These are phyloP conservation scores for Exsudoporus frostii DNA, from an alignment of 768 basidiomycete genomes.

Conservation along the genomic window DNA sequence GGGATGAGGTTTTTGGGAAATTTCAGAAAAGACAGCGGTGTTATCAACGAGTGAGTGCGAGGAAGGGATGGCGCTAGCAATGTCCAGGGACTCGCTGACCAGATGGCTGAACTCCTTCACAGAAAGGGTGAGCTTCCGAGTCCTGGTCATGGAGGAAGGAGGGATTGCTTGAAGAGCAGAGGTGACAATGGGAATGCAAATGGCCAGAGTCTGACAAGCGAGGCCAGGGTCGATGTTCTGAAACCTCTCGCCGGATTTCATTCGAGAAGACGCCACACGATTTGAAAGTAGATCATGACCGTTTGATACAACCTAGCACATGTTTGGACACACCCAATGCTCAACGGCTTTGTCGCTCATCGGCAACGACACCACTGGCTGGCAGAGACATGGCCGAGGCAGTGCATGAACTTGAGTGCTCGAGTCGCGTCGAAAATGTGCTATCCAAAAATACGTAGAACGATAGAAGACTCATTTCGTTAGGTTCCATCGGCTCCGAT, in stretches of 20 bases:
- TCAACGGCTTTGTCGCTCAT: not conserved
- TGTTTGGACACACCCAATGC: not conserved
- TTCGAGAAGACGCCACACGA: not conserved
- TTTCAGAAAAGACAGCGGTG: slow-evolving; percentile 19
- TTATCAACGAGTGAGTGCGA: slow-evolving; percentile 23
- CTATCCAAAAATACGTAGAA: not conserved
- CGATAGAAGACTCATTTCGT: not conserved
- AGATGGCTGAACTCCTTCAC: slow-evolving; percentile 34
- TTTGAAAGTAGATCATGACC: slow-evolving; percentile 13
- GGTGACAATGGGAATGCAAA: not conserved
- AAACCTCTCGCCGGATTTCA: not conserved
- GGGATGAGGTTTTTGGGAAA: slow-evolving; percentile 13
- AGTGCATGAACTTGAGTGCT: too few relatives aligned
- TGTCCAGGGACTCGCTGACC: slow-evolving; percentile 33
- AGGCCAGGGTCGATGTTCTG: slow-evolving; percentile 19
- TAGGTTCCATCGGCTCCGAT: not conserved
- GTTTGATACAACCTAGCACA: not conserved
- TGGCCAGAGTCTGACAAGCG: slow-evolving; percentile 1
- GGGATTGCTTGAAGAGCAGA: not conserved
- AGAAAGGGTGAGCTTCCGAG: slow-evolving; percentile 26
- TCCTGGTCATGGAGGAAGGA: slow-evolving; percentile 23
- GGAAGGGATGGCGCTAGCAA: slow-evolving; percentile 3
- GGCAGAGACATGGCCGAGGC: not conserved
- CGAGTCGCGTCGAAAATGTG: not conserved
- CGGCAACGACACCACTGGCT: not conserved